These are phyloP conservation scores for Pleurotus sapidus DNA, from an alignment of 768 basidiomycete species.

Conservation along the genomic window DNA sequence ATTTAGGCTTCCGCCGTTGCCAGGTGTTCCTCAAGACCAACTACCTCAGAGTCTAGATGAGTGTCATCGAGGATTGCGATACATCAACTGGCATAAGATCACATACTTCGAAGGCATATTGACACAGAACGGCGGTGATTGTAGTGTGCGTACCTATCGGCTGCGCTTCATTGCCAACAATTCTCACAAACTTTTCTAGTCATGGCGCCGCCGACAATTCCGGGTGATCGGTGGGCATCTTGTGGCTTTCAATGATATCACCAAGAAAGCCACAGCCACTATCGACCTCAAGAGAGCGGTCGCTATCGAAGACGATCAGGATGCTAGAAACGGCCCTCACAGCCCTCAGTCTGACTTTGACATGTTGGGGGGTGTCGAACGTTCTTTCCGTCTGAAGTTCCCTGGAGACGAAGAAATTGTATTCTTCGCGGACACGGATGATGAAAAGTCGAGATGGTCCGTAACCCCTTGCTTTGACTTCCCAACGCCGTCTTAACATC, in stretches of 20 bases:
- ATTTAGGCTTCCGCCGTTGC: constrained; percentile 85
- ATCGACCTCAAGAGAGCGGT: constrained; percentile 87
- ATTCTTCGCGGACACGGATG: constrained; percentile 90
- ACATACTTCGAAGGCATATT: constrained; percentile 91
- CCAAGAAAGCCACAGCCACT: constrained; percentile 85
- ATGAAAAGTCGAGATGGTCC: constrained; percentile 85
- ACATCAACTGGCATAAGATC: constrained; percentile 92
- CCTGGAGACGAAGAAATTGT: constrained; percentile 72
- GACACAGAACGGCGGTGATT: constrained; percentile 94
- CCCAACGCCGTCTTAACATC: not conserved
- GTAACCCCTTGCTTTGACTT: constrained; percentile 17
- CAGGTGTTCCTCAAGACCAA: constrained; percentile 73
- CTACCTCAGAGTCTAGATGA: constrained; percentile 93
- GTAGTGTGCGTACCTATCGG: constrained; percentile 55
- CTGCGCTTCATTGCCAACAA: constrained; percentile 9
- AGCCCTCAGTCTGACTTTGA: constrained; percentile 59
- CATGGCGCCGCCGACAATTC: constrained; percentile 80
- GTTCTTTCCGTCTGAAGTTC: constrained; percentile 85
- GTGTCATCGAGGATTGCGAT: constrained; percentile 81
- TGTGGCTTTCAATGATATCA: constrained; percentile 90
- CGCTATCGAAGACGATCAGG: constrained; percentile 74
- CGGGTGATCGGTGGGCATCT: constrained; percentile 84
- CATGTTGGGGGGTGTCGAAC: constrained; percentile 66
- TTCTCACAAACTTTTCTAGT: constrained; percentile 36
- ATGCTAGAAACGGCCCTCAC: constrained; percentile 41